Conservation (phyloP, 352 stramenopile genomes). For the Phytophthora sojae region DNA sequence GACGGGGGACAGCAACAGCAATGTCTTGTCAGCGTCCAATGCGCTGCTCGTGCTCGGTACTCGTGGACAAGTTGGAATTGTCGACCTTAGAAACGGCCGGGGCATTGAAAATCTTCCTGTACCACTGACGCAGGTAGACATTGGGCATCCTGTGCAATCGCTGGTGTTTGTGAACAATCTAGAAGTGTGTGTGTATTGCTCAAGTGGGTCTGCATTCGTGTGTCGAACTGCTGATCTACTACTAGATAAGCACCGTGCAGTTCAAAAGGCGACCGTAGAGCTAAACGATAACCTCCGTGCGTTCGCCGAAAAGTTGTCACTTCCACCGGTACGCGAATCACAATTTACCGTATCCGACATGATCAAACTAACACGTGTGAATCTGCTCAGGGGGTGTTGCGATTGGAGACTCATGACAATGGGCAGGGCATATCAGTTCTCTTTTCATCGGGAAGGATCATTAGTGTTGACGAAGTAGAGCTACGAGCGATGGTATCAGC, state of each 20-base stretch:
- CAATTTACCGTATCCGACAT: not conserved
- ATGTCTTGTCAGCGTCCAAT: conserved; percentile 8
- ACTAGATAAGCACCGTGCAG: not conserved
- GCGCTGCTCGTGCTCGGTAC: conserved; percentile 34
- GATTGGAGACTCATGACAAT: conserved; percentile 30
- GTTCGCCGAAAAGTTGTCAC: conserved; percentile 36
- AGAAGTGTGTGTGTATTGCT: conserved; percentile 45
- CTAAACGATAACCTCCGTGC: not conserved
- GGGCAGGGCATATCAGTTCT: conserved; percentile 39
- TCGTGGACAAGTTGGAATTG: conserved; percentile 25
- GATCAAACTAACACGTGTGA: not conserved
- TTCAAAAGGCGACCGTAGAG: not conserved
- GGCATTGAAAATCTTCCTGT: conserved; percentile 12
- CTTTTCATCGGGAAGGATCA: conserved; percentile 45
- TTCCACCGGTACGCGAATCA: conserved; percentile 35
- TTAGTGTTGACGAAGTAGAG: conserved; percentile 26
- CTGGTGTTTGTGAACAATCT: conserved; percentile 39
- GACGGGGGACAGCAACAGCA: not conserved
- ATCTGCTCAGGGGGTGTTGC: conserved; percentile 40
- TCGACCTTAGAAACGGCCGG: conserved; percentile 7
- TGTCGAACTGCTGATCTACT: conserved; percentile 28
- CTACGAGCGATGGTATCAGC: conserved; percentile 29
- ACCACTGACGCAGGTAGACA: conserved; percentile 21
- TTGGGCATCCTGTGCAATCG: conserved; percentile 32
- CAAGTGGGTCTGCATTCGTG: conserved; percentile 31